A percentile compares a stretch with the other conserved stretches of the same genome.
These are phyloP conservation scores for Daphne laureola DNA, from an alignment of 441 rosid genomes.

Conservation along the genomic window DNA sequence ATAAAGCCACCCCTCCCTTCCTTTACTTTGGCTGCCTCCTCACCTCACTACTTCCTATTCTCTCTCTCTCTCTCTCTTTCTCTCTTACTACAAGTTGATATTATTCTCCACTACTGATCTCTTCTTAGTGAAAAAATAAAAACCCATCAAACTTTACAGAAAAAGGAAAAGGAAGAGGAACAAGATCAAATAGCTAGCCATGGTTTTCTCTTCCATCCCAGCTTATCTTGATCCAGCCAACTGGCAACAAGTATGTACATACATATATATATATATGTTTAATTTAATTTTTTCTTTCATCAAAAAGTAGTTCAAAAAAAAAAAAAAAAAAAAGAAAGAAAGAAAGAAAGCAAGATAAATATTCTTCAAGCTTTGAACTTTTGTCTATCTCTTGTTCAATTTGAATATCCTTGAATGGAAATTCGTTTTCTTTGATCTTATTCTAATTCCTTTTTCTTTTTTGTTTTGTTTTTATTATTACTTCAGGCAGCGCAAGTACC, in stretches of 20 bases:
- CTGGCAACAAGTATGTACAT: constrained; percentile 74
- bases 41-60: constrained; percentile 11
- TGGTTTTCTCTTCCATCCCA: constrained; percentile 84
- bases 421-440: constrained; percentile 23
- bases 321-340: not conserved
- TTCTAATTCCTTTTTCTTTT: not conserved
- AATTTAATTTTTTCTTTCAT: constrained; percentile 18
- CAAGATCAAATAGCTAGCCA: constrained; percentile 27
- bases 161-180: constrained; percentile 33
- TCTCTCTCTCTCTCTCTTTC: constrained; percentile 19
- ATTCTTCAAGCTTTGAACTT: constrained; percentile 29
- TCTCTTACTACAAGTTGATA: constrained; percentile 35
- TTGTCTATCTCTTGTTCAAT: constrained; percentile 44
- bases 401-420: constrained; percentile 45
- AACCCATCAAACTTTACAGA: constrained; percentile 37
- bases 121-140: constrained; percentile 18
- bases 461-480: constrained; percentile 13
- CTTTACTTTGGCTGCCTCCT: constrained; percentile 30
- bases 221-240: constrained; percentile 92
- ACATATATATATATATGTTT: no score
- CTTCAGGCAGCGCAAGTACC: constrained; percentile 36
- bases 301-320: constrained; percentile 19
- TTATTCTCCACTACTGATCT: constrained; percentile 54
- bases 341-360: constrained; percentile 27
- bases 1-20: constrained; percentile 32